A percentile compares a stretch with the other conserved stretches of the same genome.
These are phyloP conservation scores for Talaromyces sp. DNA, from an alignment of 2,329 filamentous ascomycete species.

Conservation along the genomic window DNA sequence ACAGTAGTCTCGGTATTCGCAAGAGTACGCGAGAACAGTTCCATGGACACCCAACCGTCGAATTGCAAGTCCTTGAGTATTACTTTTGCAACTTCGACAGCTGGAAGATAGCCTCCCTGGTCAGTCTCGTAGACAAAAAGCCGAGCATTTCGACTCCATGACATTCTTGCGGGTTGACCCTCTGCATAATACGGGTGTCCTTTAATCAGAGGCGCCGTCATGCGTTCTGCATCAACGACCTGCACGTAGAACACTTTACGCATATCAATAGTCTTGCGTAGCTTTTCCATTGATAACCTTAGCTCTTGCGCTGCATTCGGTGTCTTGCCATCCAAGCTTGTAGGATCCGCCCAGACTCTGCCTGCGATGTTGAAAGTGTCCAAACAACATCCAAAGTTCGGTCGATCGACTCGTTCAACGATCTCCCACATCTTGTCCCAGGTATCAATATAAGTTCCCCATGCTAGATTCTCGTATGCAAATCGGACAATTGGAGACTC, in stretches of 20 bases:
- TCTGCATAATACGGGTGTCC: slow-evolving; percentile 57
- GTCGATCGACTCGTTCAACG: slow-evolving; percentile 59
- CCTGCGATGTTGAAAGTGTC: slow-evolving; percentile 76
- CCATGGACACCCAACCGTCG: slow-evolving; percentile 65
- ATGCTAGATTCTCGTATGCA: slow-evolving; percentile 68
- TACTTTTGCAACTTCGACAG: slow-evolving; percentile 55
- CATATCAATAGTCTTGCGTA: slow-evolving; percentile 55
- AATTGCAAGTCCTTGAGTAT: slow-evolving; percentile 62
- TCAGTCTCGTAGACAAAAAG: slow-evolving; percentile 61
- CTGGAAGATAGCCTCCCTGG: slow-evolving; percentile 63
- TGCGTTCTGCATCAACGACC: slow-evolving; percentile 65
- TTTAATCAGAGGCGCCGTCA: slow-evolving; percentile 52
- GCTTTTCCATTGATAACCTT: slow-evolving; percentile 49
- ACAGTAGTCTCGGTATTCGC: slow-evolving; percentile 47
- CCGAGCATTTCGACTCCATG: slow-evolving; percentile 70
- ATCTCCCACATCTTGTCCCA: slow-evolving; percentile 71
- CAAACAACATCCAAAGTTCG: slow-evolving; percentile 70
- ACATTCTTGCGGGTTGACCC: slow-evolving; percentile 63
- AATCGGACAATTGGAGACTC: slow-evolving; percentile 59
- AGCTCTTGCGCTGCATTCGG: slow-evolving; percentile 52
- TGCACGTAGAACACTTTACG: slow-evolving; percentile 70
- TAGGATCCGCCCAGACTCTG: slow-evolving; percentile 65
- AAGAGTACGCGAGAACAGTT: slow-evolving; percentile 63
- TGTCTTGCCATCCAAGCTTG: slow-evolving; percentile 30
- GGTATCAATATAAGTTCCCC: slow-evolving; percentile 63